Evolutionary conservation across 1,284 basidiomycete genomes (phyloP), one percentile per base, ranked within the genome.

Genomic region (Ceratobasidium sp.): DNA sequence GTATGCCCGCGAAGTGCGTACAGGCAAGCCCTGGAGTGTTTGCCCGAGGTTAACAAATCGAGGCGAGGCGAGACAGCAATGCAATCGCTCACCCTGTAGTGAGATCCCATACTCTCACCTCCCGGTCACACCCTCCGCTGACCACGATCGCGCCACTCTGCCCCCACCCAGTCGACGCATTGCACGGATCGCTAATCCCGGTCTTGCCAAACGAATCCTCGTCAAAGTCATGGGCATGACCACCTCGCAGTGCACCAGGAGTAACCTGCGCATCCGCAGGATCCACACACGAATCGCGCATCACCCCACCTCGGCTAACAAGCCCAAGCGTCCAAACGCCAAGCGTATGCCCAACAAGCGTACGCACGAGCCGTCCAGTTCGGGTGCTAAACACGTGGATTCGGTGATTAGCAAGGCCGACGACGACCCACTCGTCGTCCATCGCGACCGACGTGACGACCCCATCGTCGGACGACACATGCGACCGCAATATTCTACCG

Each of bases 291-390:
- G 77, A 12, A 27, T 55, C 41, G 14, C 20, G 41, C 62, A 62
- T 60, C 7, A 71, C 77, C 79, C 85, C 85, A 64, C 83, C 85
- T 7, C 82, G 85, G 68, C 87, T 88, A 71, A 93, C 91, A 50
- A 99, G 88, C 68, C 93, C 91, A 12, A 99, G 89, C 18, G 94
- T 93, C 97, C 97, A 99, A 0, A 99, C 96, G 12, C 97, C 97
- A 10, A 89, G 87, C 23, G 93, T 92, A 84, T 98, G 97, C 0
- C 96, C 97, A 0, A 91, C 87, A 2, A 99, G 89, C 0, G 94
- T 95, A 62, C 92, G 89, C 41, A 89, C 88, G 68, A 94, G 90
- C 5, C 93, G 89, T 0, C 97, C 97, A 0, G 94, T 94, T 54
- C 87, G 87, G 0, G 94, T 92, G 81, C 92, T 93, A 85, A 97